Conservation (phyloP, 768 basidiomycete genomes). For the Amanita thiersii region DNA sequence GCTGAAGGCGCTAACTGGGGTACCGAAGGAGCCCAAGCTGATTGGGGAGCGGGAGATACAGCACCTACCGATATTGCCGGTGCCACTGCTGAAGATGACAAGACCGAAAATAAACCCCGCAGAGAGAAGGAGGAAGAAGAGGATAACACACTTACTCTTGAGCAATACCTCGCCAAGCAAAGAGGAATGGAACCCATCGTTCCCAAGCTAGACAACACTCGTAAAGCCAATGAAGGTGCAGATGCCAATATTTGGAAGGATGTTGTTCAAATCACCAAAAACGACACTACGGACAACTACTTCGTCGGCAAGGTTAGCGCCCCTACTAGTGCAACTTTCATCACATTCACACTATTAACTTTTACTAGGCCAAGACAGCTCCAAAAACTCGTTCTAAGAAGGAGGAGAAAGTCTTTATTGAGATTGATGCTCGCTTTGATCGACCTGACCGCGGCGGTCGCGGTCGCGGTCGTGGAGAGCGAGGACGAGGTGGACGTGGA, state of each 20-base stretch:
- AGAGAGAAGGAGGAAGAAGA: constrained; percentile 75
- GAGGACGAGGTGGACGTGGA: constrained; percentile 28
- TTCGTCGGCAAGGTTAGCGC: constrained; percentile 80
- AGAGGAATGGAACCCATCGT: constrained; percentile 53
- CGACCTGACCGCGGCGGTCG: constrained; percentile 64
- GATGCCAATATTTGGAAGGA: constrained; percentile 67
- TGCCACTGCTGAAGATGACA: constrained; percentile 31
- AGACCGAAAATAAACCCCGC: constrained; percentile 30
- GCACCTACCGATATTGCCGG: constrained; percentile 16
- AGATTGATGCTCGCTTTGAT: constrained; percentile 87
- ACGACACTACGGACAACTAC: constrained; percentile 70
- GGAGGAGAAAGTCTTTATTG: constrained; percentile 86
- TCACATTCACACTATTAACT: constrained; percentile 1
- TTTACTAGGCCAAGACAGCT: constrained; percentile 47
- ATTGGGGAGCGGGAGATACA: constrained; percentile 1
- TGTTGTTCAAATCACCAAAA: constrained; percentile 55
- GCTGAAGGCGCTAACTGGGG: constrained; percentile 48
- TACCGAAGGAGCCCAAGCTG: constrained; percentile 32
- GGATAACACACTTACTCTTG: constrained; percentile 89
- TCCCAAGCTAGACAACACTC: constrained; percentile 71
- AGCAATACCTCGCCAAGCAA: constrained; percentile 85
- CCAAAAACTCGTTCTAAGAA: constrained; percentile 71
- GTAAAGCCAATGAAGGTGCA: constrained; percentile 77
- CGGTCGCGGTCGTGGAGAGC: constrained; percentile 17
- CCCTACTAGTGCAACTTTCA: not conserved